Evolutionary conservation across 2,329 filamentous ascomycete genomes (phyloP).

Genomic region (Aspergillus fumigatus): DNA sequence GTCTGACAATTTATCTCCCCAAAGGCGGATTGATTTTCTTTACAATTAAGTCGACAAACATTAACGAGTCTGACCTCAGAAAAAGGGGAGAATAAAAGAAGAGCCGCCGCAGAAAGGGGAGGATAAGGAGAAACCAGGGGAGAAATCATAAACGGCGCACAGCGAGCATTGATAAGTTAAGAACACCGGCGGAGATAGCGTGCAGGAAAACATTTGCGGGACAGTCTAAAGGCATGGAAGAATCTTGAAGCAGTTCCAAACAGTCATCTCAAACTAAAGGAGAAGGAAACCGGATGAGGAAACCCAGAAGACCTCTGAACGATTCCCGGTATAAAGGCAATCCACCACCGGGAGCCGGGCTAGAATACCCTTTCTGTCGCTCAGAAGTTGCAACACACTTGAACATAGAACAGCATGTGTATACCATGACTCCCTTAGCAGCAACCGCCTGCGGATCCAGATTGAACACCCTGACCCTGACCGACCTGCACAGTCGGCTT

Average conservation of each 20-base stretch:
- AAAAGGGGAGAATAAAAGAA: not conserved
- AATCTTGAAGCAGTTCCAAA: conserved; percentile 5
- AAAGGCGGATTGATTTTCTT: not conserved
- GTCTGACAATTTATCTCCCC: not conserved
- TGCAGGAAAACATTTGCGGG: conserved; percentile 20
- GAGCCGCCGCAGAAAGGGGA: not conserved
- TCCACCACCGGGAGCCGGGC: not conserved
- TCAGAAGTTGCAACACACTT: conserved; percentile 10
- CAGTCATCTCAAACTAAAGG: conserved; percentile 10
- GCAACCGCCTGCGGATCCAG: conserved; percentile 78
- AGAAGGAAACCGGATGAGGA: conserved; percentile 3
- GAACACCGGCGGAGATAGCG: conserved; percentile 20
- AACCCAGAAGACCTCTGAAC: not conserved
- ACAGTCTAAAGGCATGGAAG: conserved; percentile 30
- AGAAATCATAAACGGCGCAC: conserved; percentile 4
- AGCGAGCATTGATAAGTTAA: conserved; percentile 15
- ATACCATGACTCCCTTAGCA: conserved; percentile 59
- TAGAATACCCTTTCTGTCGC: not conserved
- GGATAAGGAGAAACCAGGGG: not conserved
- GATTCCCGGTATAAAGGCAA: not conserved
- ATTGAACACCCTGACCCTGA: conserved; percentile 89
- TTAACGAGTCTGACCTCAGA: not conserved
- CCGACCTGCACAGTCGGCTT: conserved; percentile 97
- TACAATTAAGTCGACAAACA: not conserved
- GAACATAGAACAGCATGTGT: conserved; percentile 22